Evolutionary conservation across 306 rosid genomes (phyloP), one percentile per base, ranked within the genome.

Genomic region (Rosa multiflora): DNA sequence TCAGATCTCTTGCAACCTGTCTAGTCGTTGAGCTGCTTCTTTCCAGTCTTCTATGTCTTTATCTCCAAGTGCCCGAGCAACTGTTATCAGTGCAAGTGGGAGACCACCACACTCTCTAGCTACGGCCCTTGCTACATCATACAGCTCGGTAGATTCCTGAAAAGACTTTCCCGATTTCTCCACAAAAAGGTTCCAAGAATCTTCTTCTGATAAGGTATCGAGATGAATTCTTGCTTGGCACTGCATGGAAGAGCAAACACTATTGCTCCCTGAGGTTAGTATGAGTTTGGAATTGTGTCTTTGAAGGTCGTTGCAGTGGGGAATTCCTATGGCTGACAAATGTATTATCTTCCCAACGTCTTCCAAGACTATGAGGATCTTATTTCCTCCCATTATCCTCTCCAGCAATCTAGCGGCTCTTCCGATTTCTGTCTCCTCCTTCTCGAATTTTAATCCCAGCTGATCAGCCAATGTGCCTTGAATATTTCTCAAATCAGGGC

Each of bases 41-140:
- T n/a, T n/a, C n/a, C n/a, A n/a, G n/a, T n/a, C n/a, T n/a, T n/a
- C n/a, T n/a, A n/a, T n/a, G n/a, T n/a, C n/a, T n/a, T n/a, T n/a
- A n/a, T n/a, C n/a, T n/a, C n/a, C n/a, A n/a, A n/a, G n/a, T n/a
- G n/a, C n/a, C n/a, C n/a, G n/a, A n/a, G n/a, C n/a, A 44, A 80
- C 76, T 35, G 58, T 35, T 11, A 64, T 76, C 10, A 80, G 67
- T 2, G 79, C 68, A 13, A 84, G 26, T 0, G 84, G 87, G 48
- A 84, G 74, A 32, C 79, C 79, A 5, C 8, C 70, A n/a, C 84
- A 84, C n/a, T 80, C 79, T 48, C 48, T 44, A 0, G 78, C 84
- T 15, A 84, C 75, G 42, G 21, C 40, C 0, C 51, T 26, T 6
- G 75, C 87, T 10, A 80, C 55, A 4, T 14, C 79, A 56, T 73